These are phyloP conservation scores for Albizia julibrissin DNA, from an alignment of 306 rosid species.

Conservation along the genomic window DNA sequence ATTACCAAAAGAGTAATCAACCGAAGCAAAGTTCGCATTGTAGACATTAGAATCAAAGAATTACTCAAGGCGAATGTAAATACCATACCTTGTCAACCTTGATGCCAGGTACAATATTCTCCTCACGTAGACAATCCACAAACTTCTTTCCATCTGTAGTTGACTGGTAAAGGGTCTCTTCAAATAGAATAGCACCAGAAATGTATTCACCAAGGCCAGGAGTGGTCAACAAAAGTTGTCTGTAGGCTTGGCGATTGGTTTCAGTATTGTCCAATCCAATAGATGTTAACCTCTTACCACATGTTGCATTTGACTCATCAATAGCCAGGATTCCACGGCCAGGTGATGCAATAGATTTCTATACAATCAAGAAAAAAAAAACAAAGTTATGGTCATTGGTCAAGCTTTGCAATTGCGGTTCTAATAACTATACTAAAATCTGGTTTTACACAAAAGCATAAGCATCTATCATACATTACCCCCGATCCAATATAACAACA, in stretches of 20 bases:
- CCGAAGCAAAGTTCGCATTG: background rate
- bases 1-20: background rate
- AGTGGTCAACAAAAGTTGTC: constrained; percentile 90
- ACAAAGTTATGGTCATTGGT: background rate
- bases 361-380: constrained; percentile 30
- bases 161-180: constrained; percentile 94
- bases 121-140: constrained; percentile 68
- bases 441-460: background rate
- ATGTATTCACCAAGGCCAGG: constrained; percentile 96
- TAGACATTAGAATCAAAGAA: background rate
- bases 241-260: constrained; percentile 88
- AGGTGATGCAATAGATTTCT: constrained; percentile 92
- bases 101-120: constrained; percentile 88
- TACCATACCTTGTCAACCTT: constrained; percentile 92
- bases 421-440: background rate
- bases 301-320: constrained; percentile 95
- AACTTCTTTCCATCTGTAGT: constrained; percentile 94
- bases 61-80: background rate
- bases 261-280: constrained; percentile 92
- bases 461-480: background rate
- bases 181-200: constrained; percentile 92
- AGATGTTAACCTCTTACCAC: constrained; percentile 93
- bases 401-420: background rate
- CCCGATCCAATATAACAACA: constrained; percentile 1
- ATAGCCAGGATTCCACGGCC: constrained; percentile 99